These are phyloP conservation scores for Antitrichia curtipendula DNA, from an alignment of 225 moss, liverwort and hornwort species.

Conservation along the genomic window DNA sequence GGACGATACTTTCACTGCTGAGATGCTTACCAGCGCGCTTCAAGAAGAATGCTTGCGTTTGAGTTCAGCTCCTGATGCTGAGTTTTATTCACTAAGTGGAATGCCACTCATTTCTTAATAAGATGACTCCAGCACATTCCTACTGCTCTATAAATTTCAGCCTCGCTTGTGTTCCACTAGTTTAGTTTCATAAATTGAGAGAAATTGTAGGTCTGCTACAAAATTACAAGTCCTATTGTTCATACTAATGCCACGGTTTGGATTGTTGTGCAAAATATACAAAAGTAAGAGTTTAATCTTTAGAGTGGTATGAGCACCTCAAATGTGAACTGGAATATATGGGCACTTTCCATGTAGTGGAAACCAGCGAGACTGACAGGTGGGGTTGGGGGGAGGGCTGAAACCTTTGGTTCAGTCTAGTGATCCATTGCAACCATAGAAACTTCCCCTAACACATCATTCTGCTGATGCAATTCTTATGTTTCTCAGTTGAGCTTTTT, in stretches of 20 bases:
- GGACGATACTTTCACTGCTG: constrained; percentile 84
- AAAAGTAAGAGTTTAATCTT: neutral
- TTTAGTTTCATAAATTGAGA: neutral
- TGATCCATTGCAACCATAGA: neutral
- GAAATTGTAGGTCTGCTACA: neutral
- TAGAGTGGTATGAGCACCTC: neutral
- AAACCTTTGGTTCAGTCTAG: too few relatives aligned
- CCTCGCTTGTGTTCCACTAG: neutral
- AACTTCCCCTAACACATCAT: neutral
- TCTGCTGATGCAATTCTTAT: neutral
- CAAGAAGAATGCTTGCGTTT: constrained; percentile 74
- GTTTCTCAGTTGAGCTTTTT: neutral
- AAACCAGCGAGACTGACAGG: neutral
- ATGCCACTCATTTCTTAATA: constrained; percentile 15
- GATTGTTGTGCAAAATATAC: neutral
- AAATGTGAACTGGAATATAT: neutral
- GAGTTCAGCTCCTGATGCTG: constrained; percentile 51
- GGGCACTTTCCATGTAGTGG: neutral
- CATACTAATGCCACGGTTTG: neutral
- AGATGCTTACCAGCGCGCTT: constrained; percentile 88
- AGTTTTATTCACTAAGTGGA: constrained; percentile 39
- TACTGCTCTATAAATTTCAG: neutral
- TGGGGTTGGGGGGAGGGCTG: neutral
- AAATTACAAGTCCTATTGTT: neutral
- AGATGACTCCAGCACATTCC: neutral